Evolutionary conservation across 176 grass and related monocot species (phyloP).

Genomic region (Oryza rufipogon): DNA sequence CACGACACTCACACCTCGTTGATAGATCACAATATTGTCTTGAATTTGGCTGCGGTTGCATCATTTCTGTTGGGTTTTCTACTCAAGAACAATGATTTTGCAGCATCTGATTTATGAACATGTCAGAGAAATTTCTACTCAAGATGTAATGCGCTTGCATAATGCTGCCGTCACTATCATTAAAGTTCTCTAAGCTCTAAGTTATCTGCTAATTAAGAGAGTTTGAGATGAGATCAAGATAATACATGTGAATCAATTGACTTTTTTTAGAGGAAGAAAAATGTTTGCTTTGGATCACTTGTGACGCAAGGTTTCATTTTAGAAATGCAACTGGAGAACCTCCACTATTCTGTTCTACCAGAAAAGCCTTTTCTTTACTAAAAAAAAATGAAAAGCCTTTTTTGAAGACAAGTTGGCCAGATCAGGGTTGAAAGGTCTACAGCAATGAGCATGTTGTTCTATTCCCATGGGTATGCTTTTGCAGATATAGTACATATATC

Average conservation of each 20-base stretch:
- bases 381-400: too few relatives aligned
- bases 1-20: conserved; percentile 6
- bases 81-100: background rate
- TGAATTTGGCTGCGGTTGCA: conserved; percentile 18
- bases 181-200: background rate
- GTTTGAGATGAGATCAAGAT: background rate
- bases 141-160: background rate
- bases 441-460: conserved; percentile 3
- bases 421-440: conserved; percentile 35
- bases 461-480: conserved; percentile 22
- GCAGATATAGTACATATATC: conserved; percentile 14
- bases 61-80: background rate
- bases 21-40: conserved; percentile 4
- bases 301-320: conserved; percentile 27
- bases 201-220: conserved; percentile 8
- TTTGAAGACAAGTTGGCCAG: background rate
- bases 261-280: conserved; percentile 27
- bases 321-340: conserved; percentile 41
- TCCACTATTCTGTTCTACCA: conserved; percentile 16
- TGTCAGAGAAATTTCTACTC: background rate
- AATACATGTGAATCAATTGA: conserved; percentile 25
- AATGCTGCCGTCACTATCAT: background rate
- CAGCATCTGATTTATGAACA: conserved; percentile 16
- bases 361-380: conserved; percentile 5
- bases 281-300: conserved; percentile 42